A percentile compares a stretch with the other conserved stretches of the same genome.
Evolutionary conservation across 2,329 filamentous ascomycete species (phyloP).

Genomic region (Fusarium sororula): DNA sequence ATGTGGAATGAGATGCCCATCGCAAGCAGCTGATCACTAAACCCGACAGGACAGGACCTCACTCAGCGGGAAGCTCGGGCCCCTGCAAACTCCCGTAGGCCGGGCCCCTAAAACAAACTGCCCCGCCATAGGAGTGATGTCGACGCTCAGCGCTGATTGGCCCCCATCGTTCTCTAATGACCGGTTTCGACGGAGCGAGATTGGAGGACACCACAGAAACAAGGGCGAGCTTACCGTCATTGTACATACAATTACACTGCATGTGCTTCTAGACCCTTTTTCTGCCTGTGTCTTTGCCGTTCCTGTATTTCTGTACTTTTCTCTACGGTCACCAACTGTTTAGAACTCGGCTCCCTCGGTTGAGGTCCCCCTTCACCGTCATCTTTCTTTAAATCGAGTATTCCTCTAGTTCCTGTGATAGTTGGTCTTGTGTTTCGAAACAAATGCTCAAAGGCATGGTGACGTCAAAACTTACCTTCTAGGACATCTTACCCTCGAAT

Average conservation of each 20-base stretch:
- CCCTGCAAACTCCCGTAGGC: not conserved
- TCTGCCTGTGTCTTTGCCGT: not conserved
- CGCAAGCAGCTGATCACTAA: slow-evolving; percentile 19
- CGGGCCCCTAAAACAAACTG: slow-evolving; percentile 21
- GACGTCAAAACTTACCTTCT: slow-evolving; percentile 37
- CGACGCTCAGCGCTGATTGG: slow-evolving; percentile 28
- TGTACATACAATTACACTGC: slow-evolving; percentile 28
- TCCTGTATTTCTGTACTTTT: slow-evolving; percentile 14
- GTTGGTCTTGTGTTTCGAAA: not conserved
- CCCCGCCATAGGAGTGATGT: slow-evolving; percentile 32
- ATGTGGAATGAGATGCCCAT: slow-evolving; percentile 24
- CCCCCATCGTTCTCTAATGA: not conserved
- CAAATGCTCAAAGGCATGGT: slow-evolving; percentile 34
- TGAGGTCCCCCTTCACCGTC: not conserved
- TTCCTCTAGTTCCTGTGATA: not conserved
- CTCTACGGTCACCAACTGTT: not conserved
- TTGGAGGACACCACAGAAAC: slow-evolving; percentile 23
- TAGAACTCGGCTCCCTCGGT: slow-evolving; percentile 27
- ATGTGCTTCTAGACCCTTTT: slow-evolving; percentile 34
- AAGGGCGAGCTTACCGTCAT: slow-evolving; percentile 39
- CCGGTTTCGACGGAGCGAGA: slow-evolving; percentile 24
- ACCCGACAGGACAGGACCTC: not conserved
- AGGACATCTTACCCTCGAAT: slow-evolving; percentile 1
- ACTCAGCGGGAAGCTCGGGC: not conserved
- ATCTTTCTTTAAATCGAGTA: not conserved